These are phyloP conservation scores for Phaeosphaeria sp. DNA, from an alignment of 2,329 filamentous ascomycete genomes.

Conservation along the genomic window DNA sequence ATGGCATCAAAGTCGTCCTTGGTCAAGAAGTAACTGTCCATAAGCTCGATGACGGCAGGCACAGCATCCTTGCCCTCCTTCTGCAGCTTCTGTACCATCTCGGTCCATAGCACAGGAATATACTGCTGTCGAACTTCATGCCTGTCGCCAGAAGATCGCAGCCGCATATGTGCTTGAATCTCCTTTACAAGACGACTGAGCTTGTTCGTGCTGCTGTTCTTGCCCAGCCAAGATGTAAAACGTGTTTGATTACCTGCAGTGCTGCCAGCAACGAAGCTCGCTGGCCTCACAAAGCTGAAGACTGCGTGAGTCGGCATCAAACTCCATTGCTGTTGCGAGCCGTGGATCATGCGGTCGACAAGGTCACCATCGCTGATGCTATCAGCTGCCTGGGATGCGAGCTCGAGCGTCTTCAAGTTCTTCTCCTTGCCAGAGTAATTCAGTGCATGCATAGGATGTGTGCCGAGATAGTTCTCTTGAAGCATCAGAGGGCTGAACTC, in stretches of 20 bases:
- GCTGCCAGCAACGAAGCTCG: constrained; percentile 84
- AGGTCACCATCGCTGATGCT: constrained; percentile 98
- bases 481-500: constrained; percentile 98
- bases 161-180: constrained; percentile 95
- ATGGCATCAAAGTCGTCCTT: constrained; percentile 94
- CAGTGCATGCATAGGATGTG: constrained; percentile 72
- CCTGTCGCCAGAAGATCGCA: constrained; percentile 86
- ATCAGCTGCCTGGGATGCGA: constrained; percentile 85
- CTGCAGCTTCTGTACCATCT: constrained; percentile 76
- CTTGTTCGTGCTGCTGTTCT: constrained; percentile 82
- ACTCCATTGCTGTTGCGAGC: constrained; percentile 97
- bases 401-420: constrained; percentile 81
- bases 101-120: constrained; percentile 84
- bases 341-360: constrained; percentile 97
- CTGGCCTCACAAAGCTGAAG: constrained; percentile 91
- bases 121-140: constrained; percentile 96
- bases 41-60: constrained; percentile 83
- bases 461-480: constrained; percentile 94
- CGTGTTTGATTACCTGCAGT: constrained; percentile 68
- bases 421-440: constrained; percentile 71
- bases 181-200: constrained; percentile 85
- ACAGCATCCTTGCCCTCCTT: constrained; percentile 82
- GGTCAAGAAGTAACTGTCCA: constrained; percentile 97
- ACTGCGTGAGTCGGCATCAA: constrained; percentile 96
- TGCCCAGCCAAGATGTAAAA: constrained; percentile 93